Evolutionary conservation across 1,284 basidiomycete genomes (phyloP), one percentile per base, ranked within the genome.

Genomic region (Tranzscheliella williamsii): DNA sequence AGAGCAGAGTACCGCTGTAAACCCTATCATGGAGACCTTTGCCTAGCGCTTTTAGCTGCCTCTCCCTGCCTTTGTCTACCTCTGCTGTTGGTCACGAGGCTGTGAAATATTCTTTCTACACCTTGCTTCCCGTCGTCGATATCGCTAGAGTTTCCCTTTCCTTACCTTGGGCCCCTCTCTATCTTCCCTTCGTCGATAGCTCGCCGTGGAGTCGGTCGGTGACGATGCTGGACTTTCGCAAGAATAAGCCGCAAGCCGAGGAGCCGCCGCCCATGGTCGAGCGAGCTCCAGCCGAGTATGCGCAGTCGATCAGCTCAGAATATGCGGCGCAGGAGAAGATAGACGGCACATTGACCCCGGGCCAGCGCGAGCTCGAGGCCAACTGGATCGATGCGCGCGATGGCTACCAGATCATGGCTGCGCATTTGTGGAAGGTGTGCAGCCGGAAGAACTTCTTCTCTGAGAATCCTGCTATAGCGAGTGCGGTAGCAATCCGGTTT

Each of bases 321-420:
- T 34, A 30, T 38, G 26, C 33, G 16, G 46, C 43, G 18, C 44
- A 49, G 27, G 27, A 29, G 8, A 22, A 34, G 35, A 6, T 37
- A 9, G 35, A 6, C 20, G 23, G 35, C 21, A 22, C 35, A 7
- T 32, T 26, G 11, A 15, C 24, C 4, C 18, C 24, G 17, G 13
- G 11, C 13, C 8, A 17, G 23, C 20, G 22, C 3, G 18, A 23
- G 7, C 29, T n/a, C 1, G 46, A 49, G 7, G 24, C 51, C 17
- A 38, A 31, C 38, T 54, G 57, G 51, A 62, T 62, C 41, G 53
- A 49, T 41, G 50, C 52, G n/a, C 51, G 51, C 24, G 57, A 68
- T 4, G 62, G 62, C 23, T 53, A 55, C 30, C 40, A 46, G 17
- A 34, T 68, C 37, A 68, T 68, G 66, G 57, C 62, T 2, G 20